A percentile compares a stretch with the other conserved stretches of the same genome.
Conservation (phyloP, 345 rosid genomes). For the Bruguiera sexangula region DNA sequence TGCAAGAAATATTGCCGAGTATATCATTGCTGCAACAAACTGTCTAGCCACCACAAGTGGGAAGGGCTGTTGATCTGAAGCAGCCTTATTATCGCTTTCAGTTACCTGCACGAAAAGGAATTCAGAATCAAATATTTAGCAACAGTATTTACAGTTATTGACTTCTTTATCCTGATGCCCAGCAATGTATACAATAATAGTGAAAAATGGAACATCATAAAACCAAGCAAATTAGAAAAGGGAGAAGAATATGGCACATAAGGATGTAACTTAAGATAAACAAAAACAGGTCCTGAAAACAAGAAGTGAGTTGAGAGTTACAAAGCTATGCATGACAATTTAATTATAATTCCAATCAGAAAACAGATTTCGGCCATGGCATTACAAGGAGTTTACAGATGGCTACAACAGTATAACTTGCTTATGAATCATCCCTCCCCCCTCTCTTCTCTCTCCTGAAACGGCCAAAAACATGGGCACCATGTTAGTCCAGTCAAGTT, state of each 20-base stretch:
- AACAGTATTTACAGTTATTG: not conserved
- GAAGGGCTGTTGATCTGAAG: constrained; percentile 35
- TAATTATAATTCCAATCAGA: too few species aligned
- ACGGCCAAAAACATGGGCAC: too few species aligned
- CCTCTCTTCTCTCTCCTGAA: too few species aligned
- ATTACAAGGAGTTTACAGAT: too few species aligned
- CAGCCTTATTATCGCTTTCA: constrained; percentile 46
- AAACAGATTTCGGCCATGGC: too few species aligned
- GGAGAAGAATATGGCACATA: not conserved
- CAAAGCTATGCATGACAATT: not conserved
- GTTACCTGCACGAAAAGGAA: constrained; percentile 48
- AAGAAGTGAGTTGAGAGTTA: not conserved
- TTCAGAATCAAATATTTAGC: too few species aligned
- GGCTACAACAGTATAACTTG: too few species aligned
- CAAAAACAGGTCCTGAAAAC: not conserved
- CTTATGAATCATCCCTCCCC: too few species aligned
- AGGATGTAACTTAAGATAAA: not conserved
- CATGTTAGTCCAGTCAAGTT: too few species aligned
- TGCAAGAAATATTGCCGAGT: too few species aligned
- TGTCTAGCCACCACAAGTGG: constrained; percentile 50
- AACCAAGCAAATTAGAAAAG: not conserved
- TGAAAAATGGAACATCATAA: not conserved
- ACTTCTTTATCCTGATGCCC: not conserved
- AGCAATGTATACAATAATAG: not conserved
- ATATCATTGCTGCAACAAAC: not conserved